A percentile compares a stretch with the other conserved stretches of the same genome.
These are phyloP conservation scores for Mycena metata DNA, from an alignment of 768 basidiomycete species.

Conservation along the genomic window DNA sequence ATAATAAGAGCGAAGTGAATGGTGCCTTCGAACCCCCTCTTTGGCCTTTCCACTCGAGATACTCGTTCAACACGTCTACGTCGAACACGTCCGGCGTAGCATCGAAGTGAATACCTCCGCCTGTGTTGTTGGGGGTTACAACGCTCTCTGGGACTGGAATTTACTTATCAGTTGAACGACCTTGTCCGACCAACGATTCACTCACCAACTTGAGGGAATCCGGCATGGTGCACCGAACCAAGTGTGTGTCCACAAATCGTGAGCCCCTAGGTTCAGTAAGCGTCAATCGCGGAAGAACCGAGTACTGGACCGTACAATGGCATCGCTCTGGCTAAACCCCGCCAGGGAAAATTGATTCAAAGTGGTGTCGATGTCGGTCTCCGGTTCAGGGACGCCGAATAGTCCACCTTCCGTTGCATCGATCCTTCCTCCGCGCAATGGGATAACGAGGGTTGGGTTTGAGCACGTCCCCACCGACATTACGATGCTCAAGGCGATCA, in stretches of 20 bases:
- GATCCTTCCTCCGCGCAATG: conserved; percentile 40
- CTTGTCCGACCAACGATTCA: too few relatives aligned
- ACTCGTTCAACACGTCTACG: conserved; percentile 34
- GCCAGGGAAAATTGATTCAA: conserved; percentile 32
- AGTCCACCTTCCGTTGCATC: conserved; percentile 40
- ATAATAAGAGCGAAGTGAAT: background rate
- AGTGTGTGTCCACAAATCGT: conserved; percentile 36
- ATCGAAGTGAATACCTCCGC: conserved; percentile 38
- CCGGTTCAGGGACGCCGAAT: conserved; percentile 43
- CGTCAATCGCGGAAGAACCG: conserved; percentile 8
- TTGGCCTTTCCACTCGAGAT: conserved; percentile 22
- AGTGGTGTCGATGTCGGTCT: conserved; percentile 34
- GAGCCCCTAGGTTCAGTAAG: conserved; percentile 19
- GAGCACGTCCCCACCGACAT: conserved; percentile 37
- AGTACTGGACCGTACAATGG: conserved; percentile 32
- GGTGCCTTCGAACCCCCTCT: conserved; percentile 36
- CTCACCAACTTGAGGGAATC: conserved; percentile 38
- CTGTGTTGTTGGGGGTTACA: conserved; percentile 35
- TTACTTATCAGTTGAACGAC: too few relatives aligned
- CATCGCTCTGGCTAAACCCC: conserved; percentile 33
- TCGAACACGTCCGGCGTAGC: conserved; percentile 37
- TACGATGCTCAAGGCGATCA: conserved; percentile 38
- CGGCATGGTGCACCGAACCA: conserved; percentile 35
- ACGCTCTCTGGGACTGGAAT: conserved; percentile 37
- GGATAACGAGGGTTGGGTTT: conserved; percentile 31